A percentile compares a stretch with the other conserved stretches of the same genome.
These are phyloP conservation scores for Lactarius hengduanensis DNA, from an alignment of 768 basidiomycete species.

Conservation along the genomic window DNA sequence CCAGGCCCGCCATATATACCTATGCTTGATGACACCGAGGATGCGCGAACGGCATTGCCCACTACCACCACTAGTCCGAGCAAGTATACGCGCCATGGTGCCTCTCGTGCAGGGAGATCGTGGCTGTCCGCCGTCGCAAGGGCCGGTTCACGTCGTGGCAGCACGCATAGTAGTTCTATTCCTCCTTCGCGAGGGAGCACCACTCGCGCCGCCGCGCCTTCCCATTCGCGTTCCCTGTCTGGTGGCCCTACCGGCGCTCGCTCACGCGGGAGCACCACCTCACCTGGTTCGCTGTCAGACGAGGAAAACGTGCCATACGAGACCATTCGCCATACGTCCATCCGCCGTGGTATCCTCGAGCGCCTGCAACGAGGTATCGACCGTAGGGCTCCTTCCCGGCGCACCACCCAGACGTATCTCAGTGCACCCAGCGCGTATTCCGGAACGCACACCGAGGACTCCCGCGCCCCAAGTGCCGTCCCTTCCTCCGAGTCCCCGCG, in stretches of 20 bases:
- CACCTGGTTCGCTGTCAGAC: conserved; percentile 20
- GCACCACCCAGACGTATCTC: conserved; percentile 17
- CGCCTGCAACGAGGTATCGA: conserved; percentile 31
- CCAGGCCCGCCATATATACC: conserved; percentile 35
- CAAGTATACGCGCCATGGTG: conserved; percentile 26
- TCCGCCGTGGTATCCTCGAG: conserved; percentile 51
- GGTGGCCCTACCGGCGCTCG: conserved; percentile 2
- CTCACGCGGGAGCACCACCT: conserved; percentile 15
- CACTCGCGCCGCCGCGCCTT: not conserved
- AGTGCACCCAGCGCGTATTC: conserved; percentile 26
- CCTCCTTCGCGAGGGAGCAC: conserved; percentile 1
- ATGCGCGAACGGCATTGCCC: not conserved
- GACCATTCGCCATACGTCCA: conserved; percentile 48
- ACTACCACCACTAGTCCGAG: conserved; percentile 20
- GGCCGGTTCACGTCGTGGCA: conserved; percentile 8
- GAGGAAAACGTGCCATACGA: conserved; percentile 43
- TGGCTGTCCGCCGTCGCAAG: conserved; percentile 15
- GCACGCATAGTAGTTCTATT: not conserved
- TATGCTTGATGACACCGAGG: conserved; percentile 2
- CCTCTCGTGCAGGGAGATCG: not conserved
- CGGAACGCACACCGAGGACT: conserved; percentile 14
- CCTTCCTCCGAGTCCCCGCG: not conserved
- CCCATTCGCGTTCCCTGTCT: conserved; percentile 3
- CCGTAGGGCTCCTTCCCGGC: conserved; percentile 23
- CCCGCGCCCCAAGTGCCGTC: conserved; percentile 5